Evolutionary conservation across 805 yeast species (phyloP), one percentile per base, ranked within the genome.

Genomic region (Millerozyma acaciae): DNA sequence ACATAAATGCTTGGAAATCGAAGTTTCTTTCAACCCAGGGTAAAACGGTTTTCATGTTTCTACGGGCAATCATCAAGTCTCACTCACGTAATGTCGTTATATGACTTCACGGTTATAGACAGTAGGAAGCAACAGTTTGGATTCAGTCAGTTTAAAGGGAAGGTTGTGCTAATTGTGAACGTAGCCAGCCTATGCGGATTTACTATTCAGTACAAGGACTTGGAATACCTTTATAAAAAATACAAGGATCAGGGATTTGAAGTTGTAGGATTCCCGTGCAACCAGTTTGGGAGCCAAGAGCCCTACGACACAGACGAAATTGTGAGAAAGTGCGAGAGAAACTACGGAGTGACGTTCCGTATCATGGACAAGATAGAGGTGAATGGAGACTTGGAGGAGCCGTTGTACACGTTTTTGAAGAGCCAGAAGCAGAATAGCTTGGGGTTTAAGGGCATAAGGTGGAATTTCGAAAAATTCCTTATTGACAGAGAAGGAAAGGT

Each of bases 201-300:
- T 60, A 79, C 93, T 3, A 79, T 84, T 36, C 95, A 87, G 57
- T 84, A 82, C 55, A 62, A 68, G 33, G 90, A 80, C 33, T 62
- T 88, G 21, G 89, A 88, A 60, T 62, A 56, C 25, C 60, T 88
- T 9, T 78, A 85, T 62, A 62, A 77, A 40, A 76, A 78, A 52
- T 84, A 80, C 61, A 61, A 71, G 33, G 75, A 71, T 30, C 51
- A 72, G 41, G 94, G 85, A 1, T 65, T 89, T 16, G 76, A 63
- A 28, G 69, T 88, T 17, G 43, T 88, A 21, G 96, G 88, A 0
- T 87, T 88, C 73, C 97, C 97, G 20, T 85, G 96, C 61, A 84
- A 86, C 62, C 96, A 87, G 56, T 88, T 88, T 55, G 89, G 83
- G 16, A 65, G 75, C 47, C 83, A 93, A 67, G 85, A 89, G 60